These are phyloP conservation scores for Neonectria punicea DNA, from an alignment of 2,329 filamentous ascomycete species.

Conservation along the genomic window DNA sequence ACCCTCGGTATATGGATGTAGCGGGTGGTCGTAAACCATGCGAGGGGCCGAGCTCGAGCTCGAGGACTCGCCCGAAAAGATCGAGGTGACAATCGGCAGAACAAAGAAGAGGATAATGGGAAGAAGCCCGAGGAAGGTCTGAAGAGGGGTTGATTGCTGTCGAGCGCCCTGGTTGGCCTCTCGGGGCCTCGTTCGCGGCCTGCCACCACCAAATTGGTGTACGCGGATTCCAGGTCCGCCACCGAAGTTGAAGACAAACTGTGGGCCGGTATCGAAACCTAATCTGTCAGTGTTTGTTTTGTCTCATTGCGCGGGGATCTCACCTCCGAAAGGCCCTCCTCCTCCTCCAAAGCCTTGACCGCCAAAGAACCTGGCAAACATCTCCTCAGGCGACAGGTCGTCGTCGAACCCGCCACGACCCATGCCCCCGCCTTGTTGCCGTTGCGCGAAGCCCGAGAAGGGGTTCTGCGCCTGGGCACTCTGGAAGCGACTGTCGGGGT, in stretches of 20 bases:
- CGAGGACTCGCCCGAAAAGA: conserved; percentile 69
- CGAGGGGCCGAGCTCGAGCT: conserved; percentile 65
- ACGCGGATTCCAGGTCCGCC: conserved; percentile 92
- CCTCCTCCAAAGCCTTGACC: conserved; percentile 77
- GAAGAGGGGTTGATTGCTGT: conserved; percentile 62
- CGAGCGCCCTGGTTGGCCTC: conserved; percentile 62
- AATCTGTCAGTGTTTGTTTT: conserved; percentile 36
- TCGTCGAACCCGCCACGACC: conserved; percentile 76
- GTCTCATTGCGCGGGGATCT: conserved; percentile 27
- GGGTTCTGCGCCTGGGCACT: conserved; percentile 69
- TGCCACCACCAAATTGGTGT: conserved; percentile 90
- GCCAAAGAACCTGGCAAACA: conserved; percentile 97
- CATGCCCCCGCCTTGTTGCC: conserved; percentile 55
- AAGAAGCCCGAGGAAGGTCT: conserved; percentile 78
- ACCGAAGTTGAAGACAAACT: conserved; percentile 95
- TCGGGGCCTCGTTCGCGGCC: conserved; percentile 80
- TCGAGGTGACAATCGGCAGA: conserved; percentile 81
- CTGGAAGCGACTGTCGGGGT: conserved; percentile 89
- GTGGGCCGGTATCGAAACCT: conserved; percentile 81
- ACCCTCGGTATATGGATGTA: conserved; percentile 77
- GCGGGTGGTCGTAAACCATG: conserved; percentile 79
- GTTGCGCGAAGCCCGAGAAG: conserved; percentile 69
- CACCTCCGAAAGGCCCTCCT: conserved; percentile 61
- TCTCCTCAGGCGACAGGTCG: conserved; percentile 94
- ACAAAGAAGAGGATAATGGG: conserved; percentile 92